Conservation (phyloP, 1,284 basidiomycete genomes). For the Amylostereum areolatum region DNA sequence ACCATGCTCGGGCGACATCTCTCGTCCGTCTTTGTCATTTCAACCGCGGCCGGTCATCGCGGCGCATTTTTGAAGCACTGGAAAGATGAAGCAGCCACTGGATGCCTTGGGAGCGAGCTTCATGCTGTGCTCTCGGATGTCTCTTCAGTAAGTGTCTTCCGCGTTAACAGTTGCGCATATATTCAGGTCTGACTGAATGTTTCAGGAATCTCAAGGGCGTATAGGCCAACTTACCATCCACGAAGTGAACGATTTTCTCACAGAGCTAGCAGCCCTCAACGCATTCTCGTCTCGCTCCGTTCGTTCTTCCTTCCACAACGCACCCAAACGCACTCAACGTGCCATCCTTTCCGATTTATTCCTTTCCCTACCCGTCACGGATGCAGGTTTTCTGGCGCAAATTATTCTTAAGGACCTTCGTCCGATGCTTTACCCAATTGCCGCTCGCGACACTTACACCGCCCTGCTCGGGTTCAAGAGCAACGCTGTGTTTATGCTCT, state of each 20-base stretch:
- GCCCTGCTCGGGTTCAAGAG: conserved; percentile 52
- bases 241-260: background rate
- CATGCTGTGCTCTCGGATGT: conserved; percentile 32
- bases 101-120: conserved; percentile 70
- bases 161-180: background rate
- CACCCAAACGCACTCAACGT: conserved; percentile 16
- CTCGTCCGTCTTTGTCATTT: conserved; percentile 43
- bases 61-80: conserved; percentile 39
- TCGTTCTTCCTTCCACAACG: conserved; percentile 19
- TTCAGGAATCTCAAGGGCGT: background rate
- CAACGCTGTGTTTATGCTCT: conserved; percentile 48
- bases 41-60: conserved; percentile 15
- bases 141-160: conserved; percentile 26
- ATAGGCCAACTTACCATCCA: conserved; percentile 14
- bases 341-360: conserved; percentile 51
- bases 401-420: conserved; percentile 81
- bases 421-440: conserved; percentile 67
- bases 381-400: conserved; percentile 67
- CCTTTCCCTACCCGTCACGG: conserved; percentile 45
- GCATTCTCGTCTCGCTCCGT: background rate
- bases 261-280: background rate
- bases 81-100: conserved; percentile 43
- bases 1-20: conserved; percentile 52
- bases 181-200: background rate
- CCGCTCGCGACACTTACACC: conserved; percentile 38